Conservation (phyloP, 177 flowering plant species). For the Telopea speciosissima region DNA sequence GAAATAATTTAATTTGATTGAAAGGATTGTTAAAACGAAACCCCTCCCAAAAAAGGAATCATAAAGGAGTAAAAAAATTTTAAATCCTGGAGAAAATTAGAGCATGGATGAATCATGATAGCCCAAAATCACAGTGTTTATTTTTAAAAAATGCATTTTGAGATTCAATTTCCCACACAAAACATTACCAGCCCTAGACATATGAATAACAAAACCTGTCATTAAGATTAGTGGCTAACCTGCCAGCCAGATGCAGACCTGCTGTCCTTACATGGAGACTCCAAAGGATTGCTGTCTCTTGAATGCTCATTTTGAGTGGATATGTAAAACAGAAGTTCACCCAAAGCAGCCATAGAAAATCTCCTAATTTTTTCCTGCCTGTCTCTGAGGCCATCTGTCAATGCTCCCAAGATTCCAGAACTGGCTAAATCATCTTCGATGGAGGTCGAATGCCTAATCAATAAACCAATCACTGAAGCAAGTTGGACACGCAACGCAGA, state of each 20-base stretch:
- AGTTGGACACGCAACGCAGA: conserved; percentile 72
- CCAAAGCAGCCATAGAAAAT: conserved; percentile 99
- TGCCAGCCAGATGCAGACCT: conserved; percentile 79
- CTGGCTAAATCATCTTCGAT: conserved; percentile 74
- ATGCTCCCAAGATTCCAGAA: conserved; percentile 83
- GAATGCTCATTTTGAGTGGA: conserved; percentile 76
- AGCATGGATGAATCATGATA: neutral
- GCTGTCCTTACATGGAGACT: conserved; percentile 78
- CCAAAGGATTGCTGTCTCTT: conserved; percentile 44
- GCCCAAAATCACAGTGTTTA: no score
- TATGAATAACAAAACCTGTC: no score
- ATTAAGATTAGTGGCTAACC: conserved; percentile 39
- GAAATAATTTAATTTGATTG: neutral
- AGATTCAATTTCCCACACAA: no score
- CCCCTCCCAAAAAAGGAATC: neutral
- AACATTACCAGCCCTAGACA: no score
- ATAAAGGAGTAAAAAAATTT: neutral
- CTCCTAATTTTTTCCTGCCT: conserved; percentile 92
- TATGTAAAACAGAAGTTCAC: conserved; percentile 89
- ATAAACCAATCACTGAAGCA: conserved; percentile 77
- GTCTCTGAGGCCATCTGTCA: conserved; percentile 90
- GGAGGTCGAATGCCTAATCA: conserved; percentile 79
- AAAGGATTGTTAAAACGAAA: no score
- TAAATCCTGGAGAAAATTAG: neutral
- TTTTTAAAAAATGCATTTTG: no score